phyloP scores from a whole-genome alignment of 768 basidiomycete genomes.

The Kwoniella mangroviensis region DNA sequence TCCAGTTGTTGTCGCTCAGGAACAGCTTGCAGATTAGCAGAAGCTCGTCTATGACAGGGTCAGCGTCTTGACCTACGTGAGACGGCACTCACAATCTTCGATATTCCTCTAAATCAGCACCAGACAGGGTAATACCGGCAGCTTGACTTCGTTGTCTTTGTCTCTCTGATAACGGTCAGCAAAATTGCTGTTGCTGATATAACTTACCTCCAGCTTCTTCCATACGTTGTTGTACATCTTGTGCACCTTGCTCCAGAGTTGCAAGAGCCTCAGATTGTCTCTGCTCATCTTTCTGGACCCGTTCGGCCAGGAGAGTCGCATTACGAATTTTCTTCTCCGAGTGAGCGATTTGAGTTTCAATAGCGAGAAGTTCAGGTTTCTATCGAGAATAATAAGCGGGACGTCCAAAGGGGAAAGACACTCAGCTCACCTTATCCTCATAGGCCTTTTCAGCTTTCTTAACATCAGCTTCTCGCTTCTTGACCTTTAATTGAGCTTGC shows the following conservation, averaged over 20 bases:
- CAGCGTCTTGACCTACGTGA: not conserved
- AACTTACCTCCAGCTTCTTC: slow-evolving; percentile 76
- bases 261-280: slow-evolving; percentile 56
- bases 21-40: slow-evolving; percentile 77
- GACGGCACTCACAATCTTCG: slow-evolving; percentile 67
- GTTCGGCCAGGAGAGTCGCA: slow-evolving; percentile 67
- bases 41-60: slow-evolving; percentile 68
- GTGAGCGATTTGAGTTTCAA: slow-evolving; percentile 87
- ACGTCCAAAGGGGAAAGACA: not conserved
- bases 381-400: slow-evolving; percentile 50
- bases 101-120: slow-evolving; percentile 87
- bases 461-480: slow-evolving; percentile 82
- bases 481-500: slow-evolving; percentile 71
- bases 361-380: slow-evolving; percentile 81
- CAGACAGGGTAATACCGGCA: slow-evolving; percentile 75
- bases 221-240: slow-evolving; percentile 69
- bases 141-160: slow-evolving; percentile 71
- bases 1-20: slow-evolving; percentile 87
- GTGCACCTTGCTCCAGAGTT: slow-evolving; percentile 69
- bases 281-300: slow-evolving; percentile 66
- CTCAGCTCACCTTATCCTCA: slow-evolving; percentile 71
- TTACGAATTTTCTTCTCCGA: slow-evolving; percentile 77
- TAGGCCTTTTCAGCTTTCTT: slow-evolving; percentile 89
- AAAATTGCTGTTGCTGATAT: not conserved
- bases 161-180: slow-evolving; percentile 63